A percentile compares a stretch with the other conserved stretches of the same genome.
Evolutionary conservation across 148 eudicot genomes (phyloP).

Genomic region (Heliamphora exappendiculata): DNA sequence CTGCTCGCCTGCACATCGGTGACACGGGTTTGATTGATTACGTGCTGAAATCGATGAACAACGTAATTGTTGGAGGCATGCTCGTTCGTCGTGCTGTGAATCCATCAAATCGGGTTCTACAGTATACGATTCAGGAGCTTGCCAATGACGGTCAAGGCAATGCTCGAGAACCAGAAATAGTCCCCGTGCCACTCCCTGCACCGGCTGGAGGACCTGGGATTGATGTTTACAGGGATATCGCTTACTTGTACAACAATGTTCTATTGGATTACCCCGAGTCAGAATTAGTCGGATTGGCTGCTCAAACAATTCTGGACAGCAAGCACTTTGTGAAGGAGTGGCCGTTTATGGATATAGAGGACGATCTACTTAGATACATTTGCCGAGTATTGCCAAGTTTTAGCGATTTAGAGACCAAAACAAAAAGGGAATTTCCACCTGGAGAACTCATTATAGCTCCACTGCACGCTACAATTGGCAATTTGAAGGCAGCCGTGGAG

Average conservation of each 20-base stretch:
- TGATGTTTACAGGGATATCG: slow-evolving; percentile 43
- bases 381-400: slow-evolving; percentile 39
- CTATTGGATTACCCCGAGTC: slow-evolving; percentile 31
- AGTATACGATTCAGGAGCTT: slow-evolving; percentile 47
- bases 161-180: slow-evolving; percentile 14
- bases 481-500: slow-evolving; percentile 43
- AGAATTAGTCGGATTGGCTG: slow-evolving; percentile 32
- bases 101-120: slow-evolving; percentile 39
- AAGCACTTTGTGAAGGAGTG: slow-evolving; percentile 71
- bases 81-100: slow-evolving; percentile 50
- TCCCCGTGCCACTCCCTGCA: slow-evolving; percentile 2
- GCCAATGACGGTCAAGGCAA: slow-evolving; percentile 7
- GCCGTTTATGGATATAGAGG: slow-evolving; percentile 54
- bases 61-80: slow-evolving; percentile 56
- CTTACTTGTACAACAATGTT: slow-evolving; percentile 35
- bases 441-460: slow-evolving; percentile 56
- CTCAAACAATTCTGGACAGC: slow-evolving; percentile 48
- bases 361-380: slow-evolving; percentile 50
- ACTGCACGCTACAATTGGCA: slow-evolving; percentile 50
- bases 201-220: slow-evolving; percentile 12
- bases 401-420: slow-evolving; percentile 21
- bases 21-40: slow-evolving; percentile 89
- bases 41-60: slow-evolving; percentile 74
- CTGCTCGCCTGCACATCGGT: slow-evolving; percentile 73
- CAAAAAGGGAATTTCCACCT: slow-evolving; percentile 16